Evolutionary conservation across 257 asterid species (phyloP), one percentile per base, ranked within the genome.

Genomic region (Gentiana macrophylla): DNA sequence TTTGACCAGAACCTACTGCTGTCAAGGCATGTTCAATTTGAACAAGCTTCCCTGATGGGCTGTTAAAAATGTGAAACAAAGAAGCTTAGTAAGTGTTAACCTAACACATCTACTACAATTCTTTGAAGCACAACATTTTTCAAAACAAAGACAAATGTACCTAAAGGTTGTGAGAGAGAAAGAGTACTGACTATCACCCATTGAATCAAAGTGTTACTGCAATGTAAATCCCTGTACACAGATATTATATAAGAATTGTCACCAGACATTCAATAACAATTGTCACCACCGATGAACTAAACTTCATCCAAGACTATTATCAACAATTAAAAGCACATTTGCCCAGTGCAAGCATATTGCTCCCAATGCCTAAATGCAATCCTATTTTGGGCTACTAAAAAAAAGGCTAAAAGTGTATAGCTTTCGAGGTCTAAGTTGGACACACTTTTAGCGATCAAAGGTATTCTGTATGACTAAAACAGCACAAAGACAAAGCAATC

Each of bases 161-260:
- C 99, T 92, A 85, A 92, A 92, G 52, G 99, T 92, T 55, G 99
- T 92, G 67, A 92, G 95, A 10, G 99, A 92, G 80, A 92, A 92
- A 50, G 99, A 92, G 72, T 92, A 92, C 76, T 92, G 99, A 67
- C 99, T 92, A 56, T 92, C 99, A 68, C 99, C 99, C 99, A 92
- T 92, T 59, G 35, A 35, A 15, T 52, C 48, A 12, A 54, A 38
- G 3, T 12, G 12, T 7, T 45, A 51, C 32, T 38, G 59, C 38
- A 37, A 8, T 54, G 35, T 43, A 15, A 59, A 59, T 15, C 24
- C 59, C 70, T 59, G 66, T 24, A 45, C 37, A 61, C 8, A 4
- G 36, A 49, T 24, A 24, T 24, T 24, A 24, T 24, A 24, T 24
- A 24, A 24, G 24, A 24, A 24, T 24, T 24, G 24, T 24, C 24